phyloP scores from a whole-genome alignment of 1,284 basidiomycete species.

The Cryptococcus wingfieldii region DNA sequence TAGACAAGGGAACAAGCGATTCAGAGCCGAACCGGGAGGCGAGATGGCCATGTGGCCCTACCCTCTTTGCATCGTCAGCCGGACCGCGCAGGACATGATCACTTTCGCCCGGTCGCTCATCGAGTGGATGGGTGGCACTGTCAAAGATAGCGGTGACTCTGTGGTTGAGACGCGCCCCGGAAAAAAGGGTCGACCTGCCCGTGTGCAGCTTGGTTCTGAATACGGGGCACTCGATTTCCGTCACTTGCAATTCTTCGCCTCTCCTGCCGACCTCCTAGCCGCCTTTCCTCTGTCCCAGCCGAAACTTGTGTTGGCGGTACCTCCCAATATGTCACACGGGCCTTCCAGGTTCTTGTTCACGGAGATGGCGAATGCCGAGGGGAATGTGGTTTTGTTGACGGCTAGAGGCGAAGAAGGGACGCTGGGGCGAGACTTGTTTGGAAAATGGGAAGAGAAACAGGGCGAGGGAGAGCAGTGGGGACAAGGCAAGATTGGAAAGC shows the following conservation, averaged over 20 bases:
- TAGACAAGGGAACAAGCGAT: constrained; percentile 38
- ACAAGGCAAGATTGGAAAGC: constrained; percentile 77
- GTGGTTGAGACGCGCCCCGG: constrained; percentile 60
- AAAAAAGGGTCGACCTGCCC: constrained; percentile 53
- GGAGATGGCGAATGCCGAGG: constrained; percentile 71
- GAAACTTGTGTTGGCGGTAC: constrained; percentile 89
- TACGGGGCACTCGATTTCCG: constrained; percentile 52
- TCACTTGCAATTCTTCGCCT: constrained; percentile 83
- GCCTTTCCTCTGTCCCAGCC: constrained; percentile 80
- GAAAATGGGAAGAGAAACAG: constrained; percentile 80
- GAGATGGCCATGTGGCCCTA: constrained; percentile 40
- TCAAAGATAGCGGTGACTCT: constrained; percentile 78
- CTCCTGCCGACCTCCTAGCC: constrained; percentile 71
- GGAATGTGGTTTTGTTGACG: constrained; percentile 82
- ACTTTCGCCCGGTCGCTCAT: constrained; percentile 94
- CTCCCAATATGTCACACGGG: constrained; percentile 86
- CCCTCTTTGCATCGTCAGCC: constrained; percentile 87
- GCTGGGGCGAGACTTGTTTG: constrained; percentile 72
- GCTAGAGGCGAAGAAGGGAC: constrained; percentile 72
- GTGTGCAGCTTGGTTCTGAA: constrained; percentile 28
- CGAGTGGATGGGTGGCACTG: constrained; percentile 95
- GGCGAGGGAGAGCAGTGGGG: constrained; percentile 66
- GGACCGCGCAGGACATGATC: constrained; percentile 88
- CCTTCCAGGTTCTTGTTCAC: constrained; percentile 80
- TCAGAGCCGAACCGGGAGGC: not conserved